Conservation (phyloP, 352 stramenopile genomes). For the Phytopythium montanum region DNA sequence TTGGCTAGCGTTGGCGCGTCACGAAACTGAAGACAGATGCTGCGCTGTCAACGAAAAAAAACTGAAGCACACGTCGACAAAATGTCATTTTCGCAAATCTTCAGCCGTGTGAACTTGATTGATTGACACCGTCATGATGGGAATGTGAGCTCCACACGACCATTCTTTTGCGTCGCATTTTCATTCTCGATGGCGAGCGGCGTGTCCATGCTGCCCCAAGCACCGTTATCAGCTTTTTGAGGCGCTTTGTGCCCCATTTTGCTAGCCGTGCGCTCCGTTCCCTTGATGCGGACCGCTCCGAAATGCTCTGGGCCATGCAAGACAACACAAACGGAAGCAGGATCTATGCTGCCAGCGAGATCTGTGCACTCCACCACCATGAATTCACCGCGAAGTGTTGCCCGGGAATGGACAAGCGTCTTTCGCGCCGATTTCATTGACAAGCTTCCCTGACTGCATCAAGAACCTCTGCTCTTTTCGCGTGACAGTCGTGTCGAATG, state of each 20-base stretch:
- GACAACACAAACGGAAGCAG: neutral
- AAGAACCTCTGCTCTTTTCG: neutral
- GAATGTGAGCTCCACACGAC: neutral
- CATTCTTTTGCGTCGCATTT: conserved; percentile 7
- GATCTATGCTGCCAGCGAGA: conserved; percentile 1
- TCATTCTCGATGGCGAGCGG: neutral
- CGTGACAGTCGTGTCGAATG: neutral
- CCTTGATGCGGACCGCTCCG: neutral
- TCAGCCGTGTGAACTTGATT: conserved; percentile 6
- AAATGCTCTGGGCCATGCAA: neutral
- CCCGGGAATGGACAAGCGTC: neutral
- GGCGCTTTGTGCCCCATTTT: neutral
- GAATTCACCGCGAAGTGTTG: conserved; percentile 3
- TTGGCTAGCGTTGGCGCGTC: neutral
- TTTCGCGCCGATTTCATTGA: conserved; percentile 2
- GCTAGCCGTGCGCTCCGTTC: neutral
- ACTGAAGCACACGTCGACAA: neutral
- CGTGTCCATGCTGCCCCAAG: conserved; percentile 5
- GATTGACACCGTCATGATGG: neutral
- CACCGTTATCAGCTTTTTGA: conserved; percentile 3
- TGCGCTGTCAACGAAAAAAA: neutral
- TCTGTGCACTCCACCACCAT: neutral
- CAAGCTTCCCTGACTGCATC: neutral
- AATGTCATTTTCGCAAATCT: conserved; percentile 2
- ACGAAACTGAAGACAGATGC: conserved; percentile 5